phyloP scores from a whole-genome alignment of 2,329 filamentous ascomycete genomes.

The Ophiostoma ips region DNA sequence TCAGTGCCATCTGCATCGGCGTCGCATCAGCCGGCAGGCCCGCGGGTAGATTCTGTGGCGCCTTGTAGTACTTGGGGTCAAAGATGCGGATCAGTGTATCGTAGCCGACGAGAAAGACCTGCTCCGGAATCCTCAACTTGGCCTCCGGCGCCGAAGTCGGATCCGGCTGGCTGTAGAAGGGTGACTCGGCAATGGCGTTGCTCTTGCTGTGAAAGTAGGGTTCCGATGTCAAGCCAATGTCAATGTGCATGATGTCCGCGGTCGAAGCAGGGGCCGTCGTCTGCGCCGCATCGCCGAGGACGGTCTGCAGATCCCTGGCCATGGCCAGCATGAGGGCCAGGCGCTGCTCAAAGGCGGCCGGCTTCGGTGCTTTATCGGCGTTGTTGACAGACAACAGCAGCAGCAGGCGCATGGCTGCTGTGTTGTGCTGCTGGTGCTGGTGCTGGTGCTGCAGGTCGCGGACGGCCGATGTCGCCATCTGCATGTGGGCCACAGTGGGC shows the following conservation, averaged over 20 bases:
- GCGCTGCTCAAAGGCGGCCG: slow-evolving; percentile 53
- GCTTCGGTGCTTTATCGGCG: slow-evolving; percentile 51
- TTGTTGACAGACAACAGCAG: slow-evolving; percentile 50
- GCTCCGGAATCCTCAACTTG: slow-evolving; percentile 24
- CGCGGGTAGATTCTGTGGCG: neutral
- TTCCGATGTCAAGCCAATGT: slow-evolving; percentile 56
- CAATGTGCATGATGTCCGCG: slow-evolving; percentile 27
- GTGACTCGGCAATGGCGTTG: slow-evolving; percentile 34
- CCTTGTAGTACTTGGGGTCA: slow-evolving; percentile 54
- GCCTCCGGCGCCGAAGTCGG: neutral
- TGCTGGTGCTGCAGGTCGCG: slow-evolving; percentile 6
- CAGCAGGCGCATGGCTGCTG: slow-evolving; percentile 30
- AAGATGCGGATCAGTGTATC: slow-evolving; percentile 64
- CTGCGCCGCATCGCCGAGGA: neutral
- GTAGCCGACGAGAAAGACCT: slow-evolving; percentile 60
- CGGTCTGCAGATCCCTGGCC: slow-evolving; percentile 36
- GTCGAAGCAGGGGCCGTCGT: neutral
- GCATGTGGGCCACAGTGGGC: slow-evolving; percentile 46
- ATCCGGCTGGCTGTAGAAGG: slow-evolving; percentile 25
- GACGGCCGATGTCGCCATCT: slow-evolving; percentile 40
- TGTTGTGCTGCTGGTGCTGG: neutral
- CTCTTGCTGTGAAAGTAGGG: slow-evolving; percentile 67
- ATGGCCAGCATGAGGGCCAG: slow-evolving; percentile 60
- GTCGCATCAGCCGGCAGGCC: slow-evolving; percentile 4
- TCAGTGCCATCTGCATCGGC: slow-evolving; percentile 41